These are phyloP conservation scores for Malus orientalis DNA, from an alignment of 306 rosid genomes.

Conservation along the genomic window DNA sequence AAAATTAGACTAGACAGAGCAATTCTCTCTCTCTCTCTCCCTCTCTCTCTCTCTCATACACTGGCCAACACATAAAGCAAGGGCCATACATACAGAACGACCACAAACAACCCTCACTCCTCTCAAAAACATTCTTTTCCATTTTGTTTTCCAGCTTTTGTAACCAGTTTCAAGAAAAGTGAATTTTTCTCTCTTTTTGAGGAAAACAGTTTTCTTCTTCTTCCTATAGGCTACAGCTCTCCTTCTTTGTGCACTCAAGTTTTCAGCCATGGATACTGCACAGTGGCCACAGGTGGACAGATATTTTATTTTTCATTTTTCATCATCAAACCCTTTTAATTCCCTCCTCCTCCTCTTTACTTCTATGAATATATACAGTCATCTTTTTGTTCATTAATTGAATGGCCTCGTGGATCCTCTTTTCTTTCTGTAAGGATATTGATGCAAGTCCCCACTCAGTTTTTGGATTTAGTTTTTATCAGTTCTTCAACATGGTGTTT, in stretches of 20 bases:
- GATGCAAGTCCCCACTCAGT: conserved; percentile 16
- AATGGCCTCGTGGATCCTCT: background rate
- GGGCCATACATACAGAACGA: conserved; percentile 27
- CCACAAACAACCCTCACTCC: conserved; percentile 27
- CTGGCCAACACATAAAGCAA: conserved; percentile 23
- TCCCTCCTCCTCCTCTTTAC: background rate
- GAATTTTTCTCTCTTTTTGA: conserved; percentile 13
- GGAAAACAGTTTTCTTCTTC: conserved; percentile 10
- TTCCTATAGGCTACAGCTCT: background rate
- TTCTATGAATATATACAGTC: background rate
- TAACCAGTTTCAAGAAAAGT: conserved; percentile 17
- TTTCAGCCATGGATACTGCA: conserved; percentile 66
- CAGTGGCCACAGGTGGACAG: conserved; percentile 71
- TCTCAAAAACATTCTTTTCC: conserved; percentile 17
- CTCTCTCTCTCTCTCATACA: background rate
- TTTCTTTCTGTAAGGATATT: conserved; percentile 10
- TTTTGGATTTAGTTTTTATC: conserved; percentile 33
- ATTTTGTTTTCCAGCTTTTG: conserved; percentile 27
- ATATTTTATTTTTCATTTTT: background rate
- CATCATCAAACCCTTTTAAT: background rate
- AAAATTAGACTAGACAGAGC: background rate
- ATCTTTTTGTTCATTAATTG: background rate
- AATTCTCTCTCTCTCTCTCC: background rate
- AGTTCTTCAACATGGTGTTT: conserved; percentile 14
- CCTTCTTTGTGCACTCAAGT: conserved; percentile 3